Evolutionary conservation across 2,329 filamentous ascomycete genomes (phyloP), one percentile per base, ranked within the genome.

Genomic region (Fusarium coffeatum): DNA sequence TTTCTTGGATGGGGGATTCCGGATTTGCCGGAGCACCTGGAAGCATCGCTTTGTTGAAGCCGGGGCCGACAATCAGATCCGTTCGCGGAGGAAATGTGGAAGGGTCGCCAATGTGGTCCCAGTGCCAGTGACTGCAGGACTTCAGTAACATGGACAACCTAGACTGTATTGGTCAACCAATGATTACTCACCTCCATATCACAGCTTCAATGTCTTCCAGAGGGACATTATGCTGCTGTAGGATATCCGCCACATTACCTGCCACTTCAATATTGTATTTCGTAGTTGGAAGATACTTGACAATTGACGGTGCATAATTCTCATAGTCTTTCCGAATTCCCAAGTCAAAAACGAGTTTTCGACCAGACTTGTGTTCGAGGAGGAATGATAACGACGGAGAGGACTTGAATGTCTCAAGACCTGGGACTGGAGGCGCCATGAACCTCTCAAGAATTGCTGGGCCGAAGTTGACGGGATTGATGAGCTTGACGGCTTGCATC

Each of bases 41-140:
- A 5, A 83, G 70, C 69, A 84, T 81, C 0, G 74, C 74, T 4
- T 80, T 64, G 49, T 81, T 83, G 73, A 87, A 84, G 0, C 86
- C 86, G 0, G 86, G 83, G 0, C 87, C 87, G 6, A 87, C 85
- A 32, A 88, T 69, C 1, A 89, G 69, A 11, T 83, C 79, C 1
- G 85, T 86, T 2, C 69, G 76, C 0, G 69, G 1, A 1, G 85
- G 84, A 50, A 88, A 88, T 0, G 74, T 77, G 0, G 81, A 80
- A 0, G 82, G 78, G 57, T 87, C 83, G 0, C 86, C 87, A 11
- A 81, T 83, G 59, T 88, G 87, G 69, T 88, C 86, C 74, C 79
- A 84, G 64, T 84, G 82, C 76, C 80, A 83, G 66, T 87, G 84
- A 58, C 81, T 78, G 12, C 4, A 30, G 0, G 16, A 0, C 8